phyloP scores from a whole-genome alignment of 23 red algal genomes.

The Gracilariopsis chorda region DNA sequence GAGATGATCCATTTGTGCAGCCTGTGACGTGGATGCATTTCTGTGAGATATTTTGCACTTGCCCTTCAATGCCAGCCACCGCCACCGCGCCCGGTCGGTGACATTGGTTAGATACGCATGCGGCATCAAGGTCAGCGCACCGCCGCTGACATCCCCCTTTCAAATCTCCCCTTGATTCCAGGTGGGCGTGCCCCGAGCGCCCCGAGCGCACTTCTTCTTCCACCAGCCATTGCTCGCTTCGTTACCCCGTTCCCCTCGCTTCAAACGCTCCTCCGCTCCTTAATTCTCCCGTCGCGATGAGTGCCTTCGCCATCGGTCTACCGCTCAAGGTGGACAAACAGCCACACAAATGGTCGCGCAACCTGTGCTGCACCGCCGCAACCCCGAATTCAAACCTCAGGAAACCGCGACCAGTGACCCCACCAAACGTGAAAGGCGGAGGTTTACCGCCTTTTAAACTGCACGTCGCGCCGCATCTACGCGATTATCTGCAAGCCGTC shows the following conservation, averaged over 20 bases:
- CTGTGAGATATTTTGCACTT: too few species aligned
- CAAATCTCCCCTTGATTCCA: too few species aligned
- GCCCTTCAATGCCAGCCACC: too few species aligned
- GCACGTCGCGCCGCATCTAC: background rate
- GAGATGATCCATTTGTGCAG: too few species aligned
- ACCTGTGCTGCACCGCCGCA: background rate
- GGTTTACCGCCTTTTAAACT: background rate
- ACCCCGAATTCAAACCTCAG: background rate
- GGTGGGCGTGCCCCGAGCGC: constrained; percentile 40
- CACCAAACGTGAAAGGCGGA: background rate
- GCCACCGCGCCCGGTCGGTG: too few species aligned
- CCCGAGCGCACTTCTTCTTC: constrained; percentile 55
- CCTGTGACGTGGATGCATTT: too few species aligned
- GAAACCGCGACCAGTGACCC: background rate
- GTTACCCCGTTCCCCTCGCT: constrained; percentile 6
- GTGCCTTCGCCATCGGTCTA: background rate
- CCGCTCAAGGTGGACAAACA: background rate
- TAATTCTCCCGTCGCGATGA: background rate
- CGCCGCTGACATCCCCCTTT: too few species aligned
- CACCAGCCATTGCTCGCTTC: background rate
- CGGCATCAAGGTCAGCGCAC: too few species aligned
- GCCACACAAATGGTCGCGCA: background rate
- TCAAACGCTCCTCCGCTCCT: constrained; percentile 7
- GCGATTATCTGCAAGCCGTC: constrained; percentile 13
- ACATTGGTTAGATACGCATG: too few species aligned